These are phyloP conservation scores for Orbilia brochopaga DNA, from an alignment of 2,329 filamentous ascomycete genomes.

Conservation along the genomic window DNA sequence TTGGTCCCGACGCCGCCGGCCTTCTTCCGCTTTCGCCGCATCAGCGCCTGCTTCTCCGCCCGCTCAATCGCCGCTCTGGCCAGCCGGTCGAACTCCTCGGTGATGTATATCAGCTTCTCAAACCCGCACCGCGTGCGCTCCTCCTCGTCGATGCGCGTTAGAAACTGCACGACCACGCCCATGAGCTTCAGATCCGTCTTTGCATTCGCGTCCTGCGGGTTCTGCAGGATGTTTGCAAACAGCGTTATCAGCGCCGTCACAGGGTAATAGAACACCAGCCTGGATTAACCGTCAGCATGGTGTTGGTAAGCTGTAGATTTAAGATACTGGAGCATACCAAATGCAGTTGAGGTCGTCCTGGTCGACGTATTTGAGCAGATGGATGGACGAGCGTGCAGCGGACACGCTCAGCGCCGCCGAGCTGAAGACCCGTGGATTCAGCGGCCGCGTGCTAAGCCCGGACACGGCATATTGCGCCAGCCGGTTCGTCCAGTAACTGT, in stretches of 20 bases:
- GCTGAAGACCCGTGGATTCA: slow-evolving; percentile 93
- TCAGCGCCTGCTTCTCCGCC: slow-evolving; percentile 80
- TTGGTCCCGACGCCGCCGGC: slow-evolving; percentile 7
- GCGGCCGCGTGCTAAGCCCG: slow-evolving; percentile 83
- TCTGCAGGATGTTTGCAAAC: slow-evolving; percentile 95
- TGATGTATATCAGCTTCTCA: slow-evolving; percentile 88
- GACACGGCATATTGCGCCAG: slow-evolving; percentile 94
- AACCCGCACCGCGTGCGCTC: slow-evolving; percentile 64
- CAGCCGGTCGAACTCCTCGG: slow-evolving; percentile 96
- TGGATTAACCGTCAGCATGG: slow-evolving; percentile 55
- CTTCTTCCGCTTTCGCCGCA: slow-evolving; percentile 81
- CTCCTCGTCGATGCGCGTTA: slow-evolving; percentile 86
- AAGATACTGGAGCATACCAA: slow-evolving; percentile 68
- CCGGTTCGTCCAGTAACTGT: slow-evolving; percentile 96
- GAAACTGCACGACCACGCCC: slow-evolving; percentile 88
- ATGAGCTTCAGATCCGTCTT: slow-evolving; percentile 88
- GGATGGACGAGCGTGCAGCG: slow-evolving; percentile 89
- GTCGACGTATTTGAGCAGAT: slow-evolving; percentile 92
- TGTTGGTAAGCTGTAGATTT: slow-evolving; percentile 16
- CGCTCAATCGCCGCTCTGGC: slow-evolving; percentile 89
- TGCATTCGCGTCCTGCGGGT: slow-evolving; percentile 85
- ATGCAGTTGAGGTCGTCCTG: slow-evolving; percentile 94
- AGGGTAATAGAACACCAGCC: slow-evolving; percentile 93
- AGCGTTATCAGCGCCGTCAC: slow-evolving; percentile 92
- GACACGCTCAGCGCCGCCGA: slow-evolving; percentile 91